These are phyloP conservation scores for Fusarium tjaetaba DNA, from an alignment of 2,329 filamentous ascomycete genomes.

Conservation along the genomic window DNA sequence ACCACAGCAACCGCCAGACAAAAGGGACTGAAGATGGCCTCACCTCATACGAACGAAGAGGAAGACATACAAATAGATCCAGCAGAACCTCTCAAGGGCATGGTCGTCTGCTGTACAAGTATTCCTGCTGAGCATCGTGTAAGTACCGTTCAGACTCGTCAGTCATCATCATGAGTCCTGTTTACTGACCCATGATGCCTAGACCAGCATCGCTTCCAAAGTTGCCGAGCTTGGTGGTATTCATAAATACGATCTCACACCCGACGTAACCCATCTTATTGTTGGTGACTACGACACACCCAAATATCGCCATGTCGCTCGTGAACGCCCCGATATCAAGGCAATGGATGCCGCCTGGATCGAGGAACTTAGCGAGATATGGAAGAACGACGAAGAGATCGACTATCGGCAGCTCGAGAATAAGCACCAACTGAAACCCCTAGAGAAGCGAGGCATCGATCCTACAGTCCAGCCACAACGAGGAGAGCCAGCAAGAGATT, in stretches of 20 bases:
- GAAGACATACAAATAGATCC: conserved; percentile 58
- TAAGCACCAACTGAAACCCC: conserved; percentile 70
- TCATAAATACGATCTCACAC: conserved; percentile 93
- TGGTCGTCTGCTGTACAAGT: conserved; percentile 88
- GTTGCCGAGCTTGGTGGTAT: conserved; percentile 84
- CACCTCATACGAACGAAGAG: conserved; percentile 38
- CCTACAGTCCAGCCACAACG: conserved; percentile 39
- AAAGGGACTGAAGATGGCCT: conserved; percentile 43
- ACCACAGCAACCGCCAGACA: conserved; percentile 16
- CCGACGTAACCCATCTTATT: conserved; percentile 92
- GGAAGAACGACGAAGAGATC: conserved; percentile 83
- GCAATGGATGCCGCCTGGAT: conserved; percentile 88
- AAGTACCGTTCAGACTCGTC: conserved; percentile 59
- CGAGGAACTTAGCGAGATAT: conserved; percentile 78
- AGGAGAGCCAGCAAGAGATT: conserved; percentile 48
- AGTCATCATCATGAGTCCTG: conserved; percentile 3
- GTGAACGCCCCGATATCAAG: conserved; percentile 84
- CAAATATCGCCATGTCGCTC: conserved; percentile 96
- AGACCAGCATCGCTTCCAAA: conserved; percentile 68
- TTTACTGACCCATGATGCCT: background rate
- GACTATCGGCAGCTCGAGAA: conserved; percentile 76
- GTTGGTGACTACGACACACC: conserved; percentile 89
- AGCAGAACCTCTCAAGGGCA: conserved; percentile 72
- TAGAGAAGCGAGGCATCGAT: conserved; percentile 64
- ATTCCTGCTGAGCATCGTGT: conserved; percentile 78